These are phyloP conservation scores for Apostasia ramifera DNA, from an alignment of 106 monocot species.

Conservation along the genomic window DNA sequence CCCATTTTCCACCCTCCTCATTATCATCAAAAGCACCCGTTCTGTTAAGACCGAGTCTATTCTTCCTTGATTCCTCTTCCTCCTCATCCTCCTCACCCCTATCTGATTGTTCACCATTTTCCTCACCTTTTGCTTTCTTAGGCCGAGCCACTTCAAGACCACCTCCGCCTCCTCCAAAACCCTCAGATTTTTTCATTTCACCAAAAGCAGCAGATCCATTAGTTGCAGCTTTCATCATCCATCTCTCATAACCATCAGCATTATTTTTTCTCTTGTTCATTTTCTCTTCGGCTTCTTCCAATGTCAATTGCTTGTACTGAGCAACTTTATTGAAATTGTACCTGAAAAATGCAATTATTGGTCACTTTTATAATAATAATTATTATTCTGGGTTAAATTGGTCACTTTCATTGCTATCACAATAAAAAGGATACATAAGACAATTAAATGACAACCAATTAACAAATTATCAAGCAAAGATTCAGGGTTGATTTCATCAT, in stretches of 20 bases:
- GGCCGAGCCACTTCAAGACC: conserved; percentile 35
- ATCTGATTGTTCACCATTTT: conserved; percentile 61
- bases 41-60: conserved; percentile 54
- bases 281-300: conserved; percentile 99
- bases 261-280: conserved; percentile 88
- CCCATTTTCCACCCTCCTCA: conserved; percentile 58
- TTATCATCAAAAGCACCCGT: conserved; percentile 79
- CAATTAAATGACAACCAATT: not conserved
- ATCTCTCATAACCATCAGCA: conserved; percentile 96
- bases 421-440: too few species aligned
- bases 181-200: conserved; percentile 49
- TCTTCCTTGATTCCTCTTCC: conserved; percentile 65
- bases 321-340: conserved; percentile 98
- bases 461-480: not conserved
- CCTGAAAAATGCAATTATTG: conserved; percentile 32
- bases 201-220: conserved; percentile 97
- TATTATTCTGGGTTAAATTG: too few species aligned
- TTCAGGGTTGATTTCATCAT: too few species aligned
- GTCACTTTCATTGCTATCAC: too few species aligned
- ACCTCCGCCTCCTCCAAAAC: conserved; percentile 9
- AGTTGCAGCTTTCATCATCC: conserved; percentile 99
- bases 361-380: not conserved
- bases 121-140: conserved; percentile 67
- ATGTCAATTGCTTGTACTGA: conserved; percentile 96
- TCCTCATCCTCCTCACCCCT: conserved; percentile 74